A percentile compares a stretch with the other conserved stretches of the same genome.
Conservation (phyloP, 441 rosid species). For the Gossypium laxum region DNA sequence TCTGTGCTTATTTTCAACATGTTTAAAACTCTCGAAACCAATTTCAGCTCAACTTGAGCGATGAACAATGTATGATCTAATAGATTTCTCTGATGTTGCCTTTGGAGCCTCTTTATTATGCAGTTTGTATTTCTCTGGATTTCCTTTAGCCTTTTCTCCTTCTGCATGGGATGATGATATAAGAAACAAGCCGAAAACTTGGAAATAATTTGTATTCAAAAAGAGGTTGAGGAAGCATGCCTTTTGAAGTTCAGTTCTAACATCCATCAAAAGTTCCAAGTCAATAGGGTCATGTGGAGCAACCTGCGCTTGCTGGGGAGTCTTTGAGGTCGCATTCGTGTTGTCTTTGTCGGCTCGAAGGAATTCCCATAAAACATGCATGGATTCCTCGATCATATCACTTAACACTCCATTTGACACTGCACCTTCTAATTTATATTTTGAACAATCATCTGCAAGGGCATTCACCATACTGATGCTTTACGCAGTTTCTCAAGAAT, state of each 20-base stretch:
- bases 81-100: constrained; percentile 25
- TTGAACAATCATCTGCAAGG: constrained; percentile 40
- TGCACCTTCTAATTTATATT: constrained; percentile 29
- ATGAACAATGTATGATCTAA: constrained; percentile 31
- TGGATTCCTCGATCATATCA: constrained; percentile 40
- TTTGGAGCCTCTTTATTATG: constrained; percentile 55
- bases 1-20: constrained; percentile 47
- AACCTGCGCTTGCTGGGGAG: constrained; percentile 31
- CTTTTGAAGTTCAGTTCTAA: constrained; percentile 49
- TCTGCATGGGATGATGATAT: constrained; percentile 28
- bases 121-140: constrained; percentile 48
- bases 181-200: neutral
- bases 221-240: constrained; percentile 19
- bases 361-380: constrained; percentile 56
- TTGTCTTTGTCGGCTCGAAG: constrained; percentile 42
- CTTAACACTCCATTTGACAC: constrained; percentile 29
- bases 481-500: neutral
- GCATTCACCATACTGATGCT: neutral
- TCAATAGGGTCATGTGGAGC: constrained; percentile 43
- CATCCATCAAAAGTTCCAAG: constrained; percentile 36
- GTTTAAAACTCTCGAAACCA: constrained; percentile 53
- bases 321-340: constrained; percentile 16
- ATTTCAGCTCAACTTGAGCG: constrained; percentile 54
- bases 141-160: constrained; percentile 60
- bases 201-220: neutral